Evolutionary conservation across 768 basidiomycete species (phyloP), one percentile per base, ranked within the genome.

Genomic region (Rubroboletus satanas): DNA sequence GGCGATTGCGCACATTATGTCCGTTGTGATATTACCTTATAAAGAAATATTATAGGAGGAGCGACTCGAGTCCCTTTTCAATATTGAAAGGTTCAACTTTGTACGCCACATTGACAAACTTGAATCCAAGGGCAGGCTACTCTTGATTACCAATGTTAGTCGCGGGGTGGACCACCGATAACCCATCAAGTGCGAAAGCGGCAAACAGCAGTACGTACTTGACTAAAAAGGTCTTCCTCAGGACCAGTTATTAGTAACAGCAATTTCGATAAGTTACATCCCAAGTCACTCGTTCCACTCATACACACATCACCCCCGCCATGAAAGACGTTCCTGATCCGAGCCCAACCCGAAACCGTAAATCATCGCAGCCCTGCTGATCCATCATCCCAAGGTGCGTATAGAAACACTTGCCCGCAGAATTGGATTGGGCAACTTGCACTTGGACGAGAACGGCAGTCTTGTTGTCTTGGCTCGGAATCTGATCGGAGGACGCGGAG

Each of bases 311-410:
- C 37, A 72, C 54, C 37, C 68, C 68, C 23, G 51, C 57, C 64
- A 70, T 70, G 43, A 64, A 35, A 1, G 57, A 64, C 31, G 61
- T 61, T 45, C 50, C 60, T 48, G 66, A 52, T 28, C 48, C 62
- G 5, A 57, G 45, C 5, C 64, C 68, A 49, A 64, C 37, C 31
- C 46, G 35, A 47, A 38, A 32, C 5, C 57, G 59, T 11, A n/a
- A 44, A 31, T 56, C 52, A 29, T 57, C 58, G 11, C 39, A 51
- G 14, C 42, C 36, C 4, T 51, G 41, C 49, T 68, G 62, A 39
- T 61, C 68, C 32, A 60, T 52, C 69, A 70, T 70, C 7, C 69
- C 69, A 12, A 70, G 65, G 28, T 49, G 63, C 36, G 62, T 44
- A 35, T 70, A 70, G 33, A 70, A 70, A 48, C 56, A 29, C 39